Conservation (phyloP, 306 rosid species). For the Alnus glutinosa region DNA sequence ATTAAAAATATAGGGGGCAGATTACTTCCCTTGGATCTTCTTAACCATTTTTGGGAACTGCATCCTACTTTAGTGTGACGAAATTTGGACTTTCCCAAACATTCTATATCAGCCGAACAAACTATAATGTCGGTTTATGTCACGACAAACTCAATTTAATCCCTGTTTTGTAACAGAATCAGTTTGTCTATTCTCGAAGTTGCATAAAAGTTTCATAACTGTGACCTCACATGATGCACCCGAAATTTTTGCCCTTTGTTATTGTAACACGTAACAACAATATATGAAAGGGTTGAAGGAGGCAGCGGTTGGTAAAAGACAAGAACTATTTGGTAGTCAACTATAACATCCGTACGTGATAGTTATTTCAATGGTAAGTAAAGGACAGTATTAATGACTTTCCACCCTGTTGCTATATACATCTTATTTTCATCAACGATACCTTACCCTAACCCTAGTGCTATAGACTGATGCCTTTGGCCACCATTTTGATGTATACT, state of each 20-base stretch:
- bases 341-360: not conserved
- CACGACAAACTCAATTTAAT: not conserved
- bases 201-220: not conserved
- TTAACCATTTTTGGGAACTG: not conserved
- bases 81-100: not conserved
- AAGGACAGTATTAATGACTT: not conserved
- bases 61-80: not conserved
- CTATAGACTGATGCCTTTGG: not conserved
- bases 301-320: not conserved
- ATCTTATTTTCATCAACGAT: not conserved
- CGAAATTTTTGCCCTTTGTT: not conserved
- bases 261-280: not conserved
- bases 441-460: not conserved
- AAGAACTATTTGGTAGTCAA: constrained; percentile 2
- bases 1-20: not conserved
- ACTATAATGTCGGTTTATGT: not conserved
- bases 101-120: not conserved
- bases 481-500: not conserved
- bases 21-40: not conserved
- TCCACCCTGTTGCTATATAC: not conserved
- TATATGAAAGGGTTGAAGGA: not conserved
- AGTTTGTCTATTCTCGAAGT: not conserved
- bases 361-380: not conserved
- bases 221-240: not conserved
- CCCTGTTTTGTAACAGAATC: not conserved